These are phyloP conservation scores for Penicillium coffeae DNA, from an alignment of 495 filamentous ascomycete genomes.

Conservation along the genomic window DNA sequence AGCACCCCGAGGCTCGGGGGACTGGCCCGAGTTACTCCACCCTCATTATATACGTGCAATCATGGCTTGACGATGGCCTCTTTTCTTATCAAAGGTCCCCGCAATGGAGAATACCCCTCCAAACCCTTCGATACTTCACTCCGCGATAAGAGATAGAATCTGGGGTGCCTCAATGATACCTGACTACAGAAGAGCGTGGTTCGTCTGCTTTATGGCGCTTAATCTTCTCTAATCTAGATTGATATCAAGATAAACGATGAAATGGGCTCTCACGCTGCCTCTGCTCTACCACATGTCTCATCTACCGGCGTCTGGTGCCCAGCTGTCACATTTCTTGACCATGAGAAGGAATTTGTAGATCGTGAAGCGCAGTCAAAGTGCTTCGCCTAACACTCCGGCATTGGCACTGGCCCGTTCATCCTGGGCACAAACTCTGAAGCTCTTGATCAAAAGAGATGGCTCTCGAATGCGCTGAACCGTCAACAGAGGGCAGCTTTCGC, in stretches of 20 bases:
- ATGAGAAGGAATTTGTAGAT: conserved; percentile 48
- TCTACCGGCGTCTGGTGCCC: conserved; percentile 18
- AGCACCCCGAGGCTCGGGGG: neutral
- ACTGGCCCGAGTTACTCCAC: no score
- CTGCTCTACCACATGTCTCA: conserved; percentile 22
- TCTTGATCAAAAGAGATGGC: conserved; percentile 59
- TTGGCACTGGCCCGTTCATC: conserved; percentile 56
- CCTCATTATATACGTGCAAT: no score
- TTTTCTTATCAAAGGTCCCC: neutral
- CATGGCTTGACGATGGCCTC: neutral
- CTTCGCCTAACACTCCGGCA: conserved; percentile 51
- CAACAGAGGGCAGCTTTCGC: conserved; percentile 70
- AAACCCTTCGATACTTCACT: no score
- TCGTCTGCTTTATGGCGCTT: no score
- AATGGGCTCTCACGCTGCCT: conserved; percentile 7
- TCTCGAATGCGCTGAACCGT: conserved; percentile 61
- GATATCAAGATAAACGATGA: neutral
- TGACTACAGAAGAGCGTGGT: no score
- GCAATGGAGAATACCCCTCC: neutral
- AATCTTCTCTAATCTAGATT: no score
- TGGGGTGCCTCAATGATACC: no score
- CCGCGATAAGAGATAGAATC: no score
- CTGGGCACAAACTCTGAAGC: conserved; percentile 65
- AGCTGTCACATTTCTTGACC: conserved; percentile 50
- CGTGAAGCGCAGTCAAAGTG: conserved; percentile 48